Conservation (phyloP, 371 early-diverging fungal genomes). For the Choanephora cucurbitarum region DNA sequence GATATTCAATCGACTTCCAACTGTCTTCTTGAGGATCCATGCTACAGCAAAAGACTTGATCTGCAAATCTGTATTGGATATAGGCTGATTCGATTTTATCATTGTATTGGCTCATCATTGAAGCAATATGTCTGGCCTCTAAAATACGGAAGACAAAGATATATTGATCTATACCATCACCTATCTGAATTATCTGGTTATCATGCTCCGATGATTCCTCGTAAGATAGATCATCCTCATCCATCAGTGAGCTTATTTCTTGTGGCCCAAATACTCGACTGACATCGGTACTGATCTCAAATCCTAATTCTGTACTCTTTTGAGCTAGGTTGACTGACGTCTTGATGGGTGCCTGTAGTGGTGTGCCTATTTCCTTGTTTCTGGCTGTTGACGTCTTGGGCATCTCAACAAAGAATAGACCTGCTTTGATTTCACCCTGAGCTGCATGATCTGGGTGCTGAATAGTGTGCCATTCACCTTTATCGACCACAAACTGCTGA, state of each 20-base stretch:
- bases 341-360: slow-evolving; percentile 21
- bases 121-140: slow-evolving; percentile 15
- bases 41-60: slow-evolving; percentile 12
- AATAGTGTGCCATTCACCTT: slow-evolving; percentile 36
- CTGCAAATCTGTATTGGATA: slow-evolving; percentile 17
- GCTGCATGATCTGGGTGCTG: slow-evolving; percentile 15
- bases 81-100: slow-evolving; percentile 6
- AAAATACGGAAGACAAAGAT: slow-evolving; percentile 20
- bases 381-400: slow-evolving; percentile 8
- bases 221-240: background rate
- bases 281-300: slow-evolving; percentile 29
- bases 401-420: slow-evolving; percentile 38
- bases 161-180: slow-evolving; percentile 15
- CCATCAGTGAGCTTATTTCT: background rate
- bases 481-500: slow-evolving; percentile 42
- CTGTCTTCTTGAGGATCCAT: slow-evolving; percentile 5
- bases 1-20: slow-evolving; percentile 16
- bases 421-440: slow-evolving; percentile 26
- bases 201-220: no score
- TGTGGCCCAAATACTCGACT: slow-evolving; percentile 15
- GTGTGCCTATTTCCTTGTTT: slow-evolving; percentile 27
- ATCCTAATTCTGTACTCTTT: slow-evolving; percentile 15
- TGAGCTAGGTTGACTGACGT: background rate
- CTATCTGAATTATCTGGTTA: slow-evolving; percentile 7
- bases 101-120: slow-evolving; percentile 3